Base-by-base conservation (phyloP, 2,329 filamentous ascomycete genomes). In the Lachnellula subtilissima region DNA sequence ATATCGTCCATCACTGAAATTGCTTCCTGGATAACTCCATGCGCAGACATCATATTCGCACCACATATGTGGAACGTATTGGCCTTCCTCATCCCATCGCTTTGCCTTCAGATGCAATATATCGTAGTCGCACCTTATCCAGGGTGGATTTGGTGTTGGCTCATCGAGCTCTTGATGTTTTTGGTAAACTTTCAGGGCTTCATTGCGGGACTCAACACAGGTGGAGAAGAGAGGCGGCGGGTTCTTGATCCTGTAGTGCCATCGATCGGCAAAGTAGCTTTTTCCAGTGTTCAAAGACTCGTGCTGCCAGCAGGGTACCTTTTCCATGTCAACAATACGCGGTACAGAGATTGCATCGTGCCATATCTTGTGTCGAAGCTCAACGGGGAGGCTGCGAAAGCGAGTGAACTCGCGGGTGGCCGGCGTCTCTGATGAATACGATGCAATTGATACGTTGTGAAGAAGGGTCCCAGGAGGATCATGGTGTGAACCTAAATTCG, bases 81-180 rank as follows among this genome's bases (percentile, higher is more conserved):
- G 42, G 4, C 35, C 35, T 2, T 23, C 23, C 15, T 48, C 48
- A 8, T 22, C 23, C 55, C 52, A 54, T 23, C 47, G 46, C 19
- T 48, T 23, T 14, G 46, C 40, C 46, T 58, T 55, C 5, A 58
- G 25, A 46, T 58, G 55, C 12, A 55, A 43, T 48, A 54, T 54
- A 46, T 58, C 55, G 25, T 52, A 45, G 49, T 58, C 52, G 43
- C 36, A 52, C 25, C 55, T 48, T n/a, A 58, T 54, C 52, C 55
- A 58, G 4, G 48, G 28, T 17, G 55, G 55, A 37, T 45, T 45
- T 12, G 6, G 8, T n/a, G n/a, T 22, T 25, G 50, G 22, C 12
- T 25, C 32, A 32, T n/a, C 9, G 17, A 39, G 37, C 12, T 35
- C 12, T 15, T 35, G 43, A 8, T 43, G 15, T 28, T 39, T 49